Percentiles rank a stretch among this genome's conserved stretches.
Evolutionary conservation across 2,329 filamentous ascomycete genomes (phyloP).

Genomic region (Aspergillus texensis): DNA sequence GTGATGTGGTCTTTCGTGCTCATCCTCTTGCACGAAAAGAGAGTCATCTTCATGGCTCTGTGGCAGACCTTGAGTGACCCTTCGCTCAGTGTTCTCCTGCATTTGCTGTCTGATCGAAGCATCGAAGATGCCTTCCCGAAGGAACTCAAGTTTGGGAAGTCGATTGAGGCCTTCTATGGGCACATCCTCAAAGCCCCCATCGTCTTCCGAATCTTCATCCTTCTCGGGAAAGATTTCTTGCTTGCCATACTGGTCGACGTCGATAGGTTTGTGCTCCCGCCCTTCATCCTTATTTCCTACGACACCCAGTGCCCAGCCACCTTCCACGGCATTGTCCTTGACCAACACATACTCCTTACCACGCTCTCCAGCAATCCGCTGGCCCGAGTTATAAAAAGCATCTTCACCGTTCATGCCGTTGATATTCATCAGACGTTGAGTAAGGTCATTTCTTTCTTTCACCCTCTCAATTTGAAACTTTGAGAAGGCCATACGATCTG

Average conservation of each 20-base stretch:
- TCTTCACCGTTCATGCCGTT: constrained; percentile 85
- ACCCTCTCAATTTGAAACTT: constrained; percentile 95
- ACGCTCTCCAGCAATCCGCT: constrained; percentile 67
- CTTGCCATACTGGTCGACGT: constrained; percentile 71
- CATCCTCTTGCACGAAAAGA: constrained; percentile 58
- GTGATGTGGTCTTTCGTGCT: constrained; percentile 33
- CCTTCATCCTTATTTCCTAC: constrained; percentile 83
- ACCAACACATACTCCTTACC: constrained; percentile 94
- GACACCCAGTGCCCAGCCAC: constrained; percentile 93
- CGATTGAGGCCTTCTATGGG: constrained; percentile 88
- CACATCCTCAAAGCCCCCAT: constrained; percentile 86
- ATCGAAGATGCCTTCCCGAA: constrained; percentile 41
- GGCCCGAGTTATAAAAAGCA: constrained; percentile 65
- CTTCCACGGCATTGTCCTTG: constrained; percentile 91
- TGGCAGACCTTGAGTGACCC: not conserved
- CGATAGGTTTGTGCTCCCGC: constrained; percentile 83
- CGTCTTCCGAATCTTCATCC: constrained; percentile 66
- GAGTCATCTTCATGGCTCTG: constrained; percentile 51
- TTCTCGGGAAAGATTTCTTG: constrained; percentile 55
- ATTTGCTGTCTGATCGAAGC: constrained; percentile 35
- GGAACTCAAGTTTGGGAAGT: constrained; percentile 64
- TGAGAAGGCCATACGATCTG: constrained; percentile 95
- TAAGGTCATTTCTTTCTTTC: constrained; percentile 87
- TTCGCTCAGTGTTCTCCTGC: constrained; percentile 41
- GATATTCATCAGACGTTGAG: constrained; percentile 90